phyloP scores from a whole-genome alignment of 495 filamentous ascomycete species.

The Neurospora sp. region DNA sequence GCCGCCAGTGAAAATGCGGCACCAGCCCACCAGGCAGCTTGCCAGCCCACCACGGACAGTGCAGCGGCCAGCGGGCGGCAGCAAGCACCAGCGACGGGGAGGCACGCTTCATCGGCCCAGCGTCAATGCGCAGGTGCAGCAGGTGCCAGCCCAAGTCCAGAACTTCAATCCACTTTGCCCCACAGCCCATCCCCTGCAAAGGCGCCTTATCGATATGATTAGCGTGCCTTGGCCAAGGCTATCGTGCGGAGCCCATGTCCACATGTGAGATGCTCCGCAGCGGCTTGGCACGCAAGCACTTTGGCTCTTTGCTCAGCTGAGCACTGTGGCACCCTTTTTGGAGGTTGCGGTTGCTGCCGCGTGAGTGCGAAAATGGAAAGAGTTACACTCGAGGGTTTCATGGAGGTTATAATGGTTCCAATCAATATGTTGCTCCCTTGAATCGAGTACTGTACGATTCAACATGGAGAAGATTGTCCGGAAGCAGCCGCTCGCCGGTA shows the following conservation, averaged over 20 bases:
- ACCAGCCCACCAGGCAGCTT: neutral
- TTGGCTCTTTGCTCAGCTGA: neutral
- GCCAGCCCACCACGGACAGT: neutral
- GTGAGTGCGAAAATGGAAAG: neutral
- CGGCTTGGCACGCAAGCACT: neutral
- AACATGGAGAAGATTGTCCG: neutral
- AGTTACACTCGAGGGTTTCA: neutral
- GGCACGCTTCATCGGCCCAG: neutral
- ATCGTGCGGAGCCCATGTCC: neutral
- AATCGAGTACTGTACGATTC: neutral
- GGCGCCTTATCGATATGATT: neutral
- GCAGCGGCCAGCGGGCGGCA: neutral
- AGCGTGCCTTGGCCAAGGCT: neutral
- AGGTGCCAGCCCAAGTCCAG: neutral
- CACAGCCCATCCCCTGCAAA: neutral
- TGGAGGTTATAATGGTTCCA: neutral
- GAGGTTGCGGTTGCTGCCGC: neutral
- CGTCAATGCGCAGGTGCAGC: neutral
- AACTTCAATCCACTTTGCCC: neutral
- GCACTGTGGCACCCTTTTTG: neutral
- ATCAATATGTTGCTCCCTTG: neutral
- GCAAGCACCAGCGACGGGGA: neutral
- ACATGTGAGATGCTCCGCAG: neutral
- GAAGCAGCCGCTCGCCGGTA: neutral
- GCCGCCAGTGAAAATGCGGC: neutral